Base-by-base conservation (phyloP, 345 rosid genomes). In the Crucihimalaya himalaica region DNA sequence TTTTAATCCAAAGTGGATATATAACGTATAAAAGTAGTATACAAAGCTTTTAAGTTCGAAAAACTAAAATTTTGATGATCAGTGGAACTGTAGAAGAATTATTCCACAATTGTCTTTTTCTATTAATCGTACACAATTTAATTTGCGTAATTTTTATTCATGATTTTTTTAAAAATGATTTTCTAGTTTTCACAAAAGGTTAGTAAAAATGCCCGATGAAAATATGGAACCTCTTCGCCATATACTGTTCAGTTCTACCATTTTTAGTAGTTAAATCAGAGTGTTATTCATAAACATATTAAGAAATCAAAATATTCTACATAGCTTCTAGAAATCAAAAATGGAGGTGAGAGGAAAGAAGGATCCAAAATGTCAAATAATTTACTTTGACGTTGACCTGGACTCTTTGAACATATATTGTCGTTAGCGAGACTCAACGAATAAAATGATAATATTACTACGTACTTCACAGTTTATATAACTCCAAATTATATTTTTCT, bases 321-420 rank as follows among this genome's bases (percentile, higher is more conserved):
- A 23, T 23, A 23, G 25, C 25, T 23, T 23, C 25, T 23, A 23
- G 25, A 23, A 23, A 47, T 51, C 6, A 1, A 21, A 13, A 13
- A 5, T 52, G 16, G 47, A 43, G 8, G 8, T 14, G 46, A 42
- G 18, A 15, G 19, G 47, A 43, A 15, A 2, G 19, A 15, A 43
- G 8, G n/a, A 43, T 6, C 8, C 47, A 15, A 53, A 29, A 3
- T 55, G 15, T 8, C 4, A n/a, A 10, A 31, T 10, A 57, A 11
- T 57, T 57, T 11, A 19, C 15, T 34, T 57, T 57, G 63, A 58
- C 45, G 16, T 58, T 58, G 45, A 19, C 63, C 19, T 34, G 45
- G 45, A 10, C 11, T 10, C 27, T 58, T 34, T 14, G 6, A 6
- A 42, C 2, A 4, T 15, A 1, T 8, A 10, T 35, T 35, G 45